Base-by-base conservation (phyloP, 192 early-diverging fungal species). In the Coemansia sp. region DNA sequence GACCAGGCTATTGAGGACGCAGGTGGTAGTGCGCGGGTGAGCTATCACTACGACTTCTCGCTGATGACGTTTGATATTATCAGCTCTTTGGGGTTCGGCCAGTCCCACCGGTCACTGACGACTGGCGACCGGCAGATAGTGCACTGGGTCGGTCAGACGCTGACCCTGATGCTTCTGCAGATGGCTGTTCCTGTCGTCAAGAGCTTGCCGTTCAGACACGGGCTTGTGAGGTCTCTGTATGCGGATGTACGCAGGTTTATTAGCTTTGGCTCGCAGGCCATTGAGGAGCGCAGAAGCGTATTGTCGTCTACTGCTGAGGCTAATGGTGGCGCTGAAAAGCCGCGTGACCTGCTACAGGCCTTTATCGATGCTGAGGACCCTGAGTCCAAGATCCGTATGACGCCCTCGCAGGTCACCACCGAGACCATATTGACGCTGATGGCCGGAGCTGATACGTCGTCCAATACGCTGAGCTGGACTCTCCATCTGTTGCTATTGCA, bases 291-390 rank as follows among this genome's bases (percentile, higher is more conserved):
- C 58, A 66, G 59, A 36, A 11, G 18, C n/a, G 13, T 20, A 28
- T n/a, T 60, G 46, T 40, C 28, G 20, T 31, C 31, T 31, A 13
- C 38, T 60, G 37, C 2, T 37, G 58, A 38, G 14, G 43, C 40
- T 16, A 38, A 38, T 7, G 18, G 28, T 20, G 36, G n/a, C 11
- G 50, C 36, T 1, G 31, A 43, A 0, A 55, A 63, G 33, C 79
- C 70, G 18, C 62, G 50, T 5, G 79, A 82, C 42, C 43, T 82
- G 5, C 40, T 82, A 58, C 79, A 82, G 58, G 48, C 74, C 2
- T 76, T 76, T 23, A 69, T 82, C 45, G 79, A 82, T 42, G 73
- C 74, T 0, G 64, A 76, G 61, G 79, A 82, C 45, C 66, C 66
- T 5, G 64, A 73, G 16, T 67, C 70, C 3, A 48, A 63, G 18